Evolutionary conservation across 2,329 filamentous ascomycete species (phyloP).

Genomic region (Spiromastix sp.): DNA sequence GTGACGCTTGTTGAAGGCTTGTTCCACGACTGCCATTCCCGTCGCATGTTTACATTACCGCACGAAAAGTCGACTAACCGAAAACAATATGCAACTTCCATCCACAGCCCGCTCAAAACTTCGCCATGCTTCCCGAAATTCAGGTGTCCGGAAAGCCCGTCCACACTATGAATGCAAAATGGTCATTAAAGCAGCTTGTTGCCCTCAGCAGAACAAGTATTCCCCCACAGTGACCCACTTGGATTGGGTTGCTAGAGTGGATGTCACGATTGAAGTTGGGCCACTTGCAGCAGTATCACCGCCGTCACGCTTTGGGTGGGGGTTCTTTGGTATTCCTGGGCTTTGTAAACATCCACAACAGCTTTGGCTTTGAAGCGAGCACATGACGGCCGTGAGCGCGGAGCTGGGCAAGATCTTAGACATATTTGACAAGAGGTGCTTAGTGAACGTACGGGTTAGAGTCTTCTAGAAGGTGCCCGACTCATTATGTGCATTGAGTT

Average conservation of each 20-base stretch:
- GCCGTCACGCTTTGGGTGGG: conserved; percentile 1
- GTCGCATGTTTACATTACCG: neutral
- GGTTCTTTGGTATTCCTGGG: conserved; percentile 4
- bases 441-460: too few species aligned
- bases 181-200: neutral
- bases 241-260: neutral
- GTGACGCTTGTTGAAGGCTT: neutral
- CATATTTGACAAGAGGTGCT: too few species aligned
- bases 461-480: too few species aligned
- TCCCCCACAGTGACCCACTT: conserved; percentile 1
- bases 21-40: neutral
- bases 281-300: conserved; percentile 1
- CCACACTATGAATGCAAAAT: neutral
- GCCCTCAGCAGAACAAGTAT: neutral
- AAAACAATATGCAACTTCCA: too few species aligned
- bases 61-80: neutral
- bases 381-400: too few species aligned
- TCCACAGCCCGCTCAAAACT: too few species aligned
- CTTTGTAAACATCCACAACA: too few species aligned
- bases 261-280: neutral
- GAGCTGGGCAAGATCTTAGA: too few species aligned
- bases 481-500: too few species aligned
- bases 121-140: too few species aligned
- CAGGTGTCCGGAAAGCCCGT: too few species aligned
- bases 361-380: too few species aligned